phyloP scores from a whole-genome alignment of 139 green algal genomes.

The Coelastrella sp. region DNA sequence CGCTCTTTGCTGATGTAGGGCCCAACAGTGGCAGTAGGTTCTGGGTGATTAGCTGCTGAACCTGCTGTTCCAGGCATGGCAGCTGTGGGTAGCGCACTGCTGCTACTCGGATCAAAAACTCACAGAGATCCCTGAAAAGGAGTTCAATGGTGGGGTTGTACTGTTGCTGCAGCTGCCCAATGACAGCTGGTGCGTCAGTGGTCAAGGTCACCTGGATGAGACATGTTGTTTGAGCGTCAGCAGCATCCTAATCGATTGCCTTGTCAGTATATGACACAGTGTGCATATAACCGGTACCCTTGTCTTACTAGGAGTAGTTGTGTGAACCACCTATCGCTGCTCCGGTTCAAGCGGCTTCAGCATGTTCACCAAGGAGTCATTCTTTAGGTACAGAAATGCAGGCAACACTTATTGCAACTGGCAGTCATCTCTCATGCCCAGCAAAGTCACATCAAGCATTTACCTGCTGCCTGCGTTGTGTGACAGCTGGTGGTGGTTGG shows the following conservation, averaged over 20 bases:
- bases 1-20: background rate
- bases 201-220: background rate
- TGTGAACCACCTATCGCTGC: too few species aligned
- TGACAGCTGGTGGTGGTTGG: conserved; percentile 38
- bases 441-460: background rate
- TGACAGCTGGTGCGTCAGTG: background rate
- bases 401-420: background rate
- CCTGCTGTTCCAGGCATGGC: conserved; percentile 58
- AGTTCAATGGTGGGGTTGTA: conserved; percentile 53
- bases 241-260: too few species aligned
- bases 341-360: too few species aligned
- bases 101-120: conserved; percentile 65
- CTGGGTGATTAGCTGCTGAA: conserved; percentile 64
- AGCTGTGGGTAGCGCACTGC: conserved; percentile 57
- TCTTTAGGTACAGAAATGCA: too few species aligned
- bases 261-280: too few species aligned
- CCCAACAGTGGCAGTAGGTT: conserved; percentile 65
- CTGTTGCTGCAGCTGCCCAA: background rate
- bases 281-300: too few species aligned
- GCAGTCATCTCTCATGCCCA: background rate
- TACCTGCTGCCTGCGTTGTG: conserved; percentile 43
- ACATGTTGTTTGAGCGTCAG: background rate
- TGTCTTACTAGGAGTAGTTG: too few species aligned
- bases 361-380: too few species aligned
- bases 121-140: conserved; percentile 68